These are phyloP conservation scores for Boletus rubescentipes DNA, from an alignment of 768 basidiomycete genomes.

Conservation along the genomic window DNA sequence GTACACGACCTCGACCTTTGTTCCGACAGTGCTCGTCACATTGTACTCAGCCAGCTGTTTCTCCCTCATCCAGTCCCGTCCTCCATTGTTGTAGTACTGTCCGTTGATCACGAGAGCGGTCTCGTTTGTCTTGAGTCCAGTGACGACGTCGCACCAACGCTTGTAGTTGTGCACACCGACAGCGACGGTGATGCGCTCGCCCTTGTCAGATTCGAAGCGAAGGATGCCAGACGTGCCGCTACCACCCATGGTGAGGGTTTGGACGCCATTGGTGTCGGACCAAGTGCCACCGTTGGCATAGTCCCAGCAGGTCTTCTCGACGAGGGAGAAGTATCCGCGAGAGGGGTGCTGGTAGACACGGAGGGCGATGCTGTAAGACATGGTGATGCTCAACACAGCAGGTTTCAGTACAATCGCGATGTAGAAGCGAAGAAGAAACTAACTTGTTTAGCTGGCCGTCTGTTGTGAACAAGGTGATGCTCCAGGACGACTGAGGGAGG, in stretches of 20 bases:
- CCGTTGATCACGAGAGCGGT: not conserved
- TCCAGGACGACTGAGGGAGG: not conserved
- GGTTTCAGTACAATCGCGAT: not conserved
- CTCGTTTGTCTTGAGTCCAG: not conserved
- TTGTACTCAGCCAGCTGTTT: too few species aligned
- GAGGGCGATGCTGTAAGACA: slow-evolving; percentile 8
- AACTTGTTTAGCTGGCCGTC: not conserved
- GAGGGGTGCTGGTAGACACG: slow-evolving; percentile 5
- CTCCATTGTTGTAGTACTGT: too few species aligned
- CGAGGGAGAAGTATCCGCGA: slow-evolving; percentile 1
- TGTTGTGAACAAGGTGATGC: not conserved
- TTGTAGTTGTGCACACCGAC: slow-evolving; percentile 8
- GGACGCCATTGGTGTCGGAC: slow-evolving; percentile 17
- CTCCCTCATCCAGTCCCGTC: too few species aligned
- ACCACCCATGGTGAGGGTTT: slow-evolving; percentile 34
- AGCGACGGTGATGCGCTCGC: slow-evolving; percentile 34
- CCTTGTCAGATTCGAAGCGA: slow-evolving; percentile 30
- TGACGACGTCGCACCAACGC: not conserved
- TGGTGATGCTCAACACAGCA: not conserved
- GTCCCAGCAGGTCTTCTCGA: slow-evolving; percentile 9
- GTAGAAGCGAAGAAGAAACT: not conserved
- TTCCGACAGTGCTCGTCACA: too few species aligned
- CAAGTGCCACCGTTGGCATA: slow-evolving; percentile 30
- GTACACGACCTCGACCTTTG: too few species aligned
- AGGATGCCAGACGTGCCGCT: slow-evolving; percentile 42